Conservation (phyloP, 1,284 basidiomycete genomes). For the Tilletiaria anomala region DNA sequence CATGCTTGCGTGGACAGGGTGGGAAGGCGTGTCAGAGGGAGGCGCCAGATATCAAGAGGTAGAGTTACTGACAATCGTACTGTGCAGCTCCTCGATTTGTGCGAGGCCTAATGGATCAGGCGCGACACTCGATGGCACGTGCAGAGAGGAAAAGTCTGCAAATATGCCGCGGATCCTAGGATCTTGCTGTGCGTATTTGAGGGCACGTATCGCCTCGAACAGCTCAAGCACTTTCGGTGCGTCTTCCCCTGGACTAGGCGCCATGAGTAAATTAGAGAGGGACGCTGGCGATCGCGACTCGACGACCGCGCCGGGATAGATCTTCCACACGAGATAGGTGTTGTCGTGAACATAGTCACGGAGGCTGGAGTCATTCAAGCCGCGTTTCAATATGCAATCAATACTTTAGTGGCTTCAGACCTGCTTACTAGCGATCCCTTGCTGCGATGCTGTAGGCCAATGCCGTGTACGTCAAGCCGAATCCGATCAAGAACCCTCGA, state of each 20-base stretch:
- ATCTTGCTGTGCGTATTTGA: slow-evolving; percentile 40
- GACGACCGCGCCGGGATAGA: slow-evolving; percentile 36
- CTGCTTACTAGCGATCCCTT: too few relatives aligned
- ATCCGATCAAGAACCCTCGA: too few relatives aligned
- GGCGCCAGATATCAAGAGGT: too few relatives aligned
- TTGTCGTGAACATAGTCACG: too few relatives aligned
- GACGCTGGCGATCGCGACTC: slow-evolving; percentile 17
- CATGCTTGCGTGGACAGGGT: too few relatives aligned
- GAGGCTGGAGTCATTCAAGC: too few relatives aligned
- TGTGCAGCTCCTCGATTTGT: slow-evolving; percentile 42
- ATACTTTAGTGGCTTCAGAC: too few relatives aligned
- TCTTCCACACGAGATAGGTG: slow-evolving; percentile 36
- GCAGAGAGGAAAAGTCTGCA: slow-evolving; percentile 41
- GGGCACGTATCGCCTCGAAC: slow-evolving; percentile 40
- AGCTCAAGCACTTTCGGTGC: slow-evolving; percentile 36
- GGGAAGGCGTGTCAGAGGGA: too few relatives aligned
- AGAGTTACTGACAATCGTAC: too few relatives aligned
- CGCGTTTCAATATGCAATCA: too few relatives aligned
- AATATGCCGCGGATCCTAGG: slow-evolving; percentile 41
- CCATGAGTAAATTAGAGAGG: slow-evolving; percentile 16
- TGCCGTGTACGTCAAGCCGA: too few relatives aligned
- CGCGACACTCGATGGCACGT: slow-evolving; percentile 35
- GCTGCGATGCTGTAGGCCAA: too few relatives aligned
- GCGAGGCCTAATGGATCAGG: slow-evolving; percentile 38
- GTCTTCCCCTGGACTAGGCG: slow-evolving; percentile 16